Percentiles rank a stretch among this genome's conserved stretches.
Conservation (phyloP, 192 early-diverging fungal species). For the Entomortierella parvispora region DNA sequence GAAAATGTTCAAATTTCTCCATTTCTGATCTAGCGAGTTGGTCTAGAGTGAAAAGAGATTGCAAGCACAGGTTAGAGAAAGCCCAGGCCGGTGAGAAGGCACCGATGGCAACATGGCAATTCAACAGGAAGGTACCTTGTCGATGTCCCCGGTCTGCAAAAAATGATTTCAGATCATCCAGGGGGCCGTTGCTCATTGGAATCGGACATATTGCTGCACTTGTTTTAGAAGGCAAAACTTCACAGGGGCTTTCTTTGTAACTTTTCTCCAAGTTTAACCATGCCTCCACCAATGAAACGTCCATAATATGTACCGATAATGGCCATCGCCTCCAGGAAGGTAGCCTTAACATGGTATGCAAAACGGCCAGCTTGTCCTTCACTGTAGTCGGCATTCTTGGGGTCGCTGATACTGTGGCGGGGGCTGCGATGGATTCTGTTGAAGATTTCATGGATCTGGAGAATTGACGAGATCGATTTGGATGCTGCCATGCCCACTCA, state of each 20-base stretch:
- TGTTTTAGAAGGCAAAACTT: neutral
- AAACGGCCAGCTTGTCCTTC: constrained; percentile 10
- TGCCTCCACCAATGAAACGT: neutral
- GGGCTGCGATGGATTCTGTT: neutral
- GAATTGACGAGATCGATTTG: constrained; percentile 46
- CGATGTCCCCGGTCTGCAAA: constrained; percentile 1
- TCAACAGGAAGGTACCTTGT: too few species aligned
- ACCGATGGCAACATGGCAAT: too few species aligned
- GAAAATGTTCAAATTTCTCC: constrained; percentile 3
- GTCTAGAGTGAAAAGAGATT: too few species aligned
- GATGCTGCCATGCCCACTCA: constrained; percentile 49
- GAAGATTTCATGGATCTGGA: neutral
- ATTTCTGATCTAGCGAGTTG: constrained; percentile 1
- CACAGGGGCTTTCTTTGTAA: neutral
- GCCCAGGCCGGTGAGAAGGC: neutral
- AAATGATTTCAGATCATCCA: constrained; percentile 19
- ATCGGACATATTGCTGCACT: too few species aligned
- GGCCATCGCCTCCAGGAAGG: constrained; percentile 40
- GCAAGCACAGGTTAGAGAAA: too few species aligned
- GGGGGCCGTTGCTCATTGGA: constrained; percentile 1
- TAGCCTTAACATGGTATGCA: constrained; percentile 20
- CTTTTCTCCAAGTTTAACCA: constrained; percentile 10
- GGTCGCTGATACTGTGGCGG: neutral
- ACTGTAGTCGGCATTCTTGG: constrained; percentile 9
- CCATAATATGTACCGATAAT: constrained; percentile 32